phyloP scores from a whole-genome alignment of 106 monocot species.

The Dendrobium nobile region DNA sequence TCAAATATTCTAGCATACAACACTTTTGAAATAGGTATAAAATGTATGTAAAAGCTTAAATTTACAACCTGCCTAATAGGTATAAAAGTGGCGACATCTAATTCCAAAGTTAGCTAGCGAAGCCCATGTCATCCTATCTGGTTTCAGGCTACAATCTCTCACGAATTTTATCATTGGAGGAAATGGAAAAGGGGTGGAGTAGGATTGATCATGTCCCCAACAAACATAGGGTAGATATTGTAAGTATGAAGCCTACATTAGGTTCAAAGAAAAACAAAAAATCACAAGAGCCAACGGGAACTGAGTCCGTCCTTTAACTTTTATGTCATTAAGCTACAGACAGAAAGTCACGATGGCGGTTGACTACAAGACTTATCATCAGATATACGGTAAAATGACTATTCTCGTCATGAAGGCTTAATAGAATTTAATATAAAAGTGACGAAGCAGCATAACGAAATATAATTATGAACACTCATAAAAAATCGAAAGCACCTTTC shows the following conservation, averaged over 20 bases:
- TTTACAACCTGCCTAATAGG: no score
- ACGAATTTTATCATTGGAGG: neutral
- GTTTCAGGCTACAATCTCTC: neutral
- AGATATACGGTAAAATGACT: neutral
- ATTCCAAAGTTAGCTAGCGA: neutral
- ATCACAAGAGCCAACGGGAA: neutral
- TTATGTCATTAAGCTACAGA: neutral
- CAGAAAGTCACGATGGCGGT: neutral
- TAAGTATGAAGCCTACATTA: neutral
- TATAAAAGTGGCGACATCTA: no score
- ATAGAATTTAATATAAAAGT: neutral
- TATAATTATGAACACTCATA: neutral
- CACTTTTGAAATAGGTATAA: no score
- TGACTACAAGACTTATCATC: neutral
- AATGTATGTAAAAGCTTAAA: no score
- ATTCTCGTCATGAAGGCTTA: neutral
- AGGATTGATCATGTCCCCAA: neutral
- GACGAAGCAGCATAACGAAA: neutral
- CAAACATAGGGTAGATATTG: neutral
- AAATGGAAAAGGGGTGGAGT: neutral
- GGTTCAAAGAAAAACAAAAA: neutral
- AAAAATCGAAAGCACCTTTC: conserved; percentile 52
- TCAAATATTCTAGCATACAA: no score
- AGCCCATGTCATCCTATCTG: neutral
- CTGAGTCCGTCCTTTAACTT: neutral